Evolutionary conservation across 2,329 filamentous ascomycete species (phyloP), one percentile per base, ranked within the genome.

Genomic region (Talaromyces sp.): DNA sequence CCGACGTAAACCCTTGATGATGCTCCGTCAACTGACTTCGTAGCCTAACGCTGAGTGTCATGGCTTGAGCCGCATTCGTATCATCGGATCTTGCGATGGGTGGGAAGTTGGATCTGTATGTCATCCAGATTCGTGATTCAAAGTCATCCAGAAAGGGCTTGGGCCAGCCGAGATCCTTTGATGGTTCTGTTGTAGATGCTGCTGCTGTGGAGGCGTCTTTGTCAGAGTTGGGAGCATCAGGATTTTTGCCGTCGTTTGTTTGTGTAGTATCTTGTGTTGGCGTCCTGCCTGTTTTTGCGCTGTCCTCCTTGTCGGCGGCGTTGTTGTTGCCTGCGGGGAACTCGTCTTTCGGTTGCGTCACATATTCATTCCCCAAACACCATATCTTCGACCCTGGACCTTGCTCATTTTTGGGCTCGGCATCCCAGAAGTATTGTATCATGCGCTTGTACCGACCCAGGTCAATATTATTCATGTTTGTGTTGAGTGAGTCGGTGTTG

Each of bases 91-190:
- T 91, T 19, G 91, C 85, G 74, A 99, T 99, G 0, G 88, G 84
- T 10, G 88, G 82, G 75, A 99, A 99, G 70, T 90, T 90, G 31
- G 89, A 95, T 61, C 95, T 88, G 74, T 99, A 99, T 10, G 94
- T 98, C 85, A 99, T 91, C 94, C 95, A 98, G 76, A 97, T 87
- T 67, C 88, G 87, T 5, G 94, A 93, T 75, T 97, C 93, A 72
- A 98, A 96, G 77, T 99, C 95, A 67, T 93, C 90, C 39, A 98
- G 81, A 73, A 99, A 99, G 4, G 87, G 84, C 10, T 85, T 81
- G 10, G 95, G 95, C 95, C 95, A 99, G 66, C 90, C 89, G 66
- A 80, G 67, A 10, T 52, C 65, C 47, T 62, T 64, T 19, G 62
- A 43, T 11, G 37, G 11, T 13, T 41, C 39, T 43, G 37, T 58